Evolutionary conservation across 306 rosid species (phyloP).

Genomic region (peach (Prunus persica)): DNA sequence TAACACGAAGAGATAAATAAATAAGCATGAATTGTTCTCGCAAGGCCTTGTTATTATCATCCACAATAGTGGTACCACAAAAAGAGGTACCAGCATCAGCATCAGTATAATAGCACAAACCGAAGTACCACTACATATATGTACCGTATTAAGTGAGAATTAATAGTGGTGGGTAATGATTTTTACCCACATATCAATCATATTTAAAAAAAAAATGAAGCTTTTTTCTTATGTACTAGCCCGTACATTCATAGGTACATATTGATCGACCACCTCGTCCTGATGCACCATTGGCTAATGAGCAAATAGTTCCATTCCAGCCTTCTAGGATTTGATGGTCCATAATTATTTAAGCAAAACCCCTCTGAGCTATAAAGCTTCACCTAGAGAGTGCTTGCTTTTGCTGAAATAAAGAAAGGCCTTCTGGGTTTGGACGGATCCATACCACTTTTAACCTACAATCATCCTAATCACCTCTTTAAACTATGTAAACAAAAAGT

Average conservation of each 20-base stretch:
- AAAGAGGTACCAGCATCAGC: too few relatives aligned
- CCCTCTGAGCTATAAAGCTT: background rate
- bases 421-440: background rate
- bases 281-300: background rate
- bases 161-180: background rate
- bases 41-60: too few relatives aligned
- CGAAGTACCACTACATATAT: too few relatives aligned
- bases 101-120: too few relatives aligned
- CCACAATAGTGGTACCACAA: too few relatives aligned
- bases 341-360: background rate
- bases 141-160: background rate
- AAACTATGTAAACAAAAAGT: slow-evolving; percentile 1
- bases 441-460: background rate
- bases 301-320: background rate
- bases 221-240: background rate
- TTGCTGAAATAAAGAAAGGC: background rate
- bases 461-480: background rate
- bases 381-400: background rate
- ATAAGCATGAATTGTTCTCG: too few relatives aligned
- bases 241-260: slow-evolving; percentile 2
- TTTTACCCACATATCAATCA: background rate
- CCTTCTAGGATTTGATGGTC: background rate
- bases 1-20: too few relatives aligned
- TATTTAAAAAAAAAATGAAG: background rate
- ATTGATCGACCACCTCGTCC: background rate